phyloP scores from a whole-genome alignment of 2,329 filamentous ascomycete species.

The Neofusicoccum sp. region DNA sequence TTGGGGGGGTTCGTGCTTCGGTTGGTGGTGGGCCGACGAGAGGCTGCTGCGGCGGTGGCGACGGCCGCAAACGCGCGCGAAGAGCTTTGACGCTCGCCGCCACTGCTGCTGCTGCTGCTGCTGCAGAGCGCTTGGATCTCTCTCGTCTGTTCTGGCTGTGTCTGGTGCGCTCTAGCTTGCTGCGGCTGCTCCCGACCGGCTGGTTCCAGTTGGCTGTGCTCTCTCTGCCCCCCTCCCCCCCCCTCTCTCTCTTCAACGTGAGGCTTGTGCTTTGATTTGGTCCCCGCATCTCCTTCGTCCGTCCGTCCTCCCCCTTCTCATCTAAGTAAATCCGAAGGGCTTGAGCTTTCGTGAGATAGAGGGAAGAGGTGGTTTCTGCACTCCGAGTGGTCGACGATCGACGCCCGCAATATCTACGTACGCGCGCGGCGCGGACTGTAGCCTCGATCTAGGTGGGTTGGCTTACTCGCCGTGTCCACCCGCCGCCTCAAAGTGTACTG shows the following conservation, averaged over 20 bases:
- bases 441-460: background rate
- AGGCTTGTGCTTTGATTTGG: background rate
- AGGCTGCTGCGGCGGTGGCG: conserved; percentile 11
- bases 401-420: too few species aligned
- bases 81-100: background rate
- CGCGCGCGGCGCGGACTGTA: too few species aligned
- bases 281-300: background rate
- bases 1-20: background rate
- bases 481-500: background rate
- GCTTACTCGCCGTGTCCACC: background rate
- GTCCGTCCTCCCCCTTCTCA: background rate
- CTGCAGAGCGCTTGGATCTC: background rate
- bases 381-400: too few species aligned
- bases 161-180: background rate
- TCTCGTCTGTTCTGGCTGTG: conserved; percentile 6
- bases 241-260: background rate
- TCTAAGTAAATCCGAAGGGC: background rate
- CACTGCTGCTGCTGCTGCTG: background rate
- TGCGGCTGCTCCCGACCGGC: background rate
- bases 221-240: background rate
- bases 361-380: background rate
- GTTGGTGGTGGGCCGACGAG: conserved; percentile 1
- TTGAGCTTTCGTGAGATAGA: conserved; percentile 1
- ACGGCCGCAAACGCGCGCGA: conserved; percentile 10
- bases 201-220: conserved; percentile 4